Evolutionary conservation across 768 basidiomycete species (phyloP).

Genomic region (Amylocystis lapponica): DNA sequence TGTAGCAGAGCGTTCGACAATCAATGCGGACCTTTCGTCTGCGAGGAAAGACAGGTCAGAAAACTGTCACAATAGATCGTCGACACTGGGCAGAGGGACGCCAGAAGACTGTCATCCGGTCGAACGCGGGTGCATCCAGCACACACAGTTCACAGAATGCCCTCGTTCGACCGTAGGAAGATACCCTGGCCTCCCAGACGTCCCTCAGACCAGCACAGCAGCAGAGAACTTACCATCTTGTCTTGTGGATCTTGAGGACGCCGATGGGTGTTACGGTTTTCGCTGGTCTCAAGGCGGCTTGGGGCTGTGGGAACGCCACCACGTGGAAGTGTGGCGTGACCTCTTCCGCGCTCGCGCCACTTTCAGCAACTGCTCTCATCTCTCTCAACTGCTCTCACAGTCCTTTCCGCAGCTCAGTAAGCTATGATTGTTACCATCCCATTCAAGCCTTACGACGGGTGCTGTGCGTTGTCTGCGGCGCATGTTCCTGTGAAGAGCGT

Average conservation of each 20-base stretch:
- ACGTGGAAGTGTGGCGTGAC: too few species aligned
- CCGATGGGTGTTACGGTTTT: conserved; percentile 17
- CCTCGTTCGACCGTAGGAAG: conserved; percentile 13
- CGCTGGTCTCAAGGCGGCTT: conserved; percentile 9
- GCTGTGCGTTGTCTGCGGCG: too few species aligned
- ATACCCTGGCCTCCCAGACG: conserved; percentile 1
- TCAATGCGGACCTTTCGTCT: conserved; percentile 79
- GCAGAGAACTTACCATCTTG: conserved; percentile 41
- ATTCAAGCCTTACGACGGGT: too few species aligned
- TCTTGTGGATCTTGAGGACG: conserved; percentile 26
- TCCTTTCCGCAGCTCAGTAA: too few species aligned
- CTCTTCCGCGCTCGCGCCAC: too few species aligned
- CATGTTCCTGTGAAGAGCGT: too few species aligned
- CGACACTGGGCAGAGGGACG: conserved; percentile 9
- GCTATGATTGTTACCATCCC: too few species aligned
- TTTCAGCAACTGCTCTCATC: too few species aligned
- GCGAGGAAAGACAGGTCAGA: conserved; percentile 20
- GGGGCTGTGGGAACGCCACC: conserved; percentile 9
- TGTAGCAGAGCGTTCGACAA: conserved; percentile 5
- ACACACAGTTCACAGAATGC: conserved; percentile 15
- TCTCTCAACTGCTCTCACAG: too few species aligned
- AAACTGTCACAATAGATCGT: conserved; percentile 8
- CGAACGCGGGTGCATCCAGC: conserved; percentile 28
- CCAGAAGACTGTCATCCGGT: conserved; percentile 32
- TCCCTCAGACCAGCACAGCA: conserved; percentile 11